Evolutionary conservation across 2,329 filamentous ascomycete genomes (phyloP).

Genomic region (Parafenestella ontariensis): DNA sequence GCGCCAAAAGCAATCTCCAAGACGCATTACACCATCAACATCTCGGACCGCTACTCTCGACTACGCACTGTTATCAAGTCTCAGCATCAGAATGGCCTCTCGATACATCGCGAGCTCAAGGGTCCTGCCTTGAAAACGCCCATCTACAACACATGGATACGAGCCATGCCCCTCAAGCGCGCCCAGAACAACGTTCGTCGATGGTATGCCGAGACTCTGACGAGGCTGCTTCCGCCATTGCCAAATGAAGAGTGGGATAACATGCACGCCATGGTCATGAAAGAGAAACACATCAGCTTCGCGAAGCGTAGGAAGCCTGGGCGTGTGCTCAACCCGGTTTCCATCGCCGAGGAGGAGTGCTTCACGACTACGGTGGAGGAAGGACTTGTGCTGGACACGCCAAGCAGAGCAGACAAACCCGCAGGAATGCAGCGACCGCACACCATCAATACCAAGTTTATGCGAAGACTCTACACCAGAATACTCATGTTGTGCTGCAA

Average conservation of each 20-base stretch:
- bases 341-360: conserved; percentile 1
- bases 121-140: conserved; percentile 44
- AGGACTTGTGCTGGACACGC: conserved; percentile 34
- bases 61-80: conserved; percentile 37
- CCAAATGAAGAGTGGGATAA: conserved; percentile 53
- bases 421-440: conserved; percentile 39
- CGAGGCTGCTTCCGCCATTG: conserved; percentile 54
- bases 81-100: conserved; percentile 27
- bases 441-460: conserved; percentile 52
- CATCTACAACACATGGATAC: conserved; percentile 55
- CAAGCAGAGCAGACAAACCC: conserved; percentile 32
- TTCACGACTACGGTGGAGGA: conserved; percentile 17
- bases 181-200: conserved; percentile 52
- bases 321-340: not conserved
- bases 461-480: conserved; percentile 55
- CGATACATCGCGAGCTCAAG: conserved; percentile 34
- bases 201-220: conserved; percentile 55
- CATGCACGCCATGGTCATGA: conserved; percentile 50
- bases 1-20: conserved; percentile 28
- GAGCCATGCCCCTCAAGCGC: conserved; percentile 55
- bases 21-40: conserved; percentile 24
- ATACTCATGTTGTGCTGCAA: conserved; percentile 53
- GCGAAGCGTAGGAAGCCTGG: conserved; percentile 27
- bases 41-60: conserved; percentile 41
- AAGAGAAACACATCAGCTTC: conserved; percentile 36